Conservation (phyloP, 2,329 filamentous ascomycete genomes). For the Madurella mycetomatis region DNA sequence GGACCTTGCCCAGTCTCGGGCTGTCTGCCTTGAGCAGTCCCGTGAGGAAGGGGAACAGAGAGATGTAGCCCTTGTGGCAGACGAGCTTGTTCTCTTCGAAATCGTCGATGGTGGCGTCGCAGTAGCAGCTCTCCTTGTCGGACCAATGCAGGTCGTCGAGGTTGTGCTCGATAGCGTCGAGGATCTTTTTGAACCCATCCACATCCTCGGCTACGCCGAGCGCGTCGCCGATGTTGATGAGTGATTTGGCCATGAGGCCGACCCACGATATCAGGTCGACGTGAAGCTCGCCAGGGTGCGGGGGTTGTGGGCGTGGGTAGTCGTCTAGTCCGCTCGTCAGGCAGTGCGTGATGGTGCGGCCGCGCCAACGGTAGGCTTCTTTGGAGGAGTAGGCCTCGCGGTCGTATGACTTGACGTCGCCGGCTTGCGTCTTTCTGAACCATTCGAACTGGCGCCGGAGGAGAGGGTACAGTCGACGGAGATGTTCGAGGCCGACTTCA, state of each 20-base stretch:
- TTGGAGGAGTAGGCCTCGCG: conserved; percentile 82
- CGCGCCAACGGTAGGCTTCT: conserved; percentile 93
- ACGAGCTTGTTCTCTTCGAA: conserved; percentile 87
- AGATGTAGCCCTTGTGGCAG: conserved; percentile 96
- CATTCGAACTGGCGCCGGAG: conserved; percentile 87
- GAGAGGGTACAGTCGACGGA: conserved; percentile 76
- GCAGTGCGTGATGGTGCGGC: conserved; percentile 79
- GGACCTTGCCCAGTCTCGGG: conserved; percentile 65
- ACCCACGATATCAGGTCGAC: conserved; percentile 95
- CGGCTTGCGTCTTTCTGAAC: conserved; percentile 89
- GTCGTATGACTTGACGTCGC: conserved; percentile 88
- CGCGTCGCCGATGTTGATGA: conserved; percentile 71
- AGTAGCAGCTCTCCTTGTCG: conserved; percentile 74
- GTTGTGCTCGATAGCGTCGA: conserved; percentile 76
- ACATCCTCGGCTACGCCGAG: conserved; percentile 75
- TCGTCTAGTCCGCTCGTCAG: conserved; percentile 93
- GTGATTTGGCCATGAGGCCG: conserved; percentile 88
- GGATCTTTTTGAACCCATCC: conserved; percentile 64
- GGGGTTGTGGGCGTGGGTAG: conserved; percentile 89
- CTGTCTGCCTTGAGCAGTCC: conserved; percentile 73
- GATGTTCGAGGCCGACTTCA: conserved; percentile 64
- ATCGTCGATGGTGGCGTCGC: conserved; percentile 90
- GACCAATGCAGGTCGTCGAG: conserved; percentile 94
- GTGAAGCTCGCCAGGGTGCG: conserved; percentile 92
- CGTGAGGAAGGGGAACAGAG: conserved; percentile 85